Conservation (phyloP, 1,284 basidiomycete species). For the Athelia psychrophila region DNA sequence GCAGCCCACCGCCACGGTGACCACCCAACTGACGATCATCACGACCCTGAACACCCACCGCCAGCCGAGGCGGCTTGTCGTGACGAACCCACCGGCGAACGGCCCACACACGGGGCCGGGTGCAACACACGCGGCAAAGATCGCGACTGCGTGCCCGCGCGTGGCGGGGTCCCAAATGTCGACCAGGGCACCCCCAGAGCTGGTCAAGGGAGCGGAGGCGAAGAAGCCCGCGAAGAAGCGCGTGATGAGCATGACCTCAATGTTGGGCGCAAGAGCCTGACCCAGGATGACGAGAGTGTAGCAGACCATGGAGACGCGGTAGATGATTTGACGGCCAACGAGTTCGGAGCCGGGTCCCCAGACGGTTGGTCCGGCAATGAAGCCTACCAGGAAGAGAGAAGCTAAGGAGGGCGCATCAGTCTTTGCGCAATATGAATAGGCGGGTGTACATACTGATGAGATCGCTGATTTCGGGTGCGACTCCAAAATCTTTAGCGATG, state of each 20-base stretch:
- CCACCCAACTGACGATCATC: not conserved
- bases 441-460: constrained; percentile 25
- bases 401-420: not conserved
- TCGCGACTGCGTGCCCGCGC: constrained; percentile 40
- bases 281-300: constrained; percentile 44
- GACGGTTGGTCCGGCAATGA: constrained; percentile 29
- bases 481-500: constrained; percentile 28
- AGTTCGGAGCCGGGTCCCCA: constrained; percentile 35
- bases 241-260: constrained; percentile 41
- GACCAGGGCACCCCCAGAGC: constrained; percentile 37
- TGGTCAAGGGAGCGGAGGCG: constrained; percentile 42
- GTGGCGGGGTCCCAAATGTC: constrained; percentile 46
- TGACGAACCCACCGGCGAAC: constrained; percentile 24
- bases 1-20: not conserved
- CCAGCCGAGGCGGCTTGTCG: not conserved
- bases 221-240: constrained; percentile 52
- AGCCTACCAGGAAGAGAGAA: constrained; percentile 13
- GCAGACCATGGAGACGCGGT: constrained; percentile 31
- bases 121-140: constrained; percentile 48
- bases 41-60: not conserved
- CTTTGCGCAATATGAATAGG: not conserved
- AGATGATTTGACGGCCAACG: constrained; percentile 38
- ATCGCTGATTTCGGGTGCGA: constrained; percentile 23
- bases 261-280: constrained; percentile 43
- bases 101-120: constrained; percentile 45